Evolutionary conservation across 345 rosid species (phyloP).

Genomic region (sweet orange (Citrus sinensis)): DVS_A1.0 CM039162.1:31851001-31851500

Average conservation of each 20-base stretch:
- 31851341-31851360: conserved; percentile 83
- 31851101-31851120: conserved; percentile 68
- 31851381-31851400: neutral
- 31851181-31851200: conserved; percentile 50
- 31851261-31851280: conserved; percentile 44
- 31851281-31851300: conserved; percentile 69
- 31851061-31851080: conserved; percentile 52
- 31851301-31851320: conserved; percentile 60
- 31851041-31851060: conserved; percentile 25
- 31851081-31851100: conserved; percentile 58
- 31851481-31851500: too few species aligned
- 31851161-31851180: conserved; percentile 58
- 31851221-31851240: conserved; percentile 53
- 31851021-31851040: conserved; percentile 51
- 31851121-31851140: conserved; percentile 63
- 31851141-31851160: conserved; percentile 30
- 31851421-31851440: too few species aligned
- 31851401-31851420: too few species aligned
- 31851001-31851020: conserved; percentile 41
- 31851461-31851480: too few species aligned
- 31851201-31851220: conserved; percentile 51
- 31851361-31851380: conserved; percentile 65
- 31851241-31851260: conserved; percentile 43
- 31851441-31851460: too few species aligned
- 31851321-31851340: conserved; percentile 82